Evolutionary conservation across 257 asterid species (phyloP).

Genomic region (Solanum sejunctum): DNA sequence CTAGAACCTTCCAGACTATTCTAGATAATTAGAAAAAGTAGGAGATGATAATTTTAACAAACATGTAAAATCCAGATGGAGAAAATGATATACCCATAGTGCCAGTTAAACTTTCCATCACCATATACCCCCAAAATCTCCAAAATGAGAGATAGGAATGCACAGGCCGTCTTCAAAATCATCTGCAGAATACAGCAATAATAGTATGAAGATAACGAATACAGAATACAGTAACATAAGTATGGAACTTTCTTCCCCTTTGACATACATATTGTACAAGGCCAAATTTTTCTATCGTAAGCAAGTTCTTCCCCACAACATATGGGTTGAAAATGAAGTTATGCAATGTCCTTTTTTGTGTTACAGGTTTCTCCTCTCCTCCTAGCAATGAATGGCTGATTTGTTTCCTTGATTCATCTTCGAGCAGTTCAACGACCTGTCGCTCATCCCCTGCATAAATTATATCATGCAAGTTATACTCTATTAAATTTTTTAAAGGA

Average conservation of each 20-base stretch:
- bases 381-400: conserved; percentile 54
- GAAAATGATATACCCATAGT: conserved; percentile 53
- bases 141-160: conserved; percentile 63
- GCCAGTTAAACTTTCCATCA: conserved; percentile 88
- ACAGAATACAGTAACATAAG: background rate
- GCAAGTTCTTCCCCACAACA: conserved; percentile 54
- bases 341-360: conserved; percentile 18
- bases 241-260: background rate
- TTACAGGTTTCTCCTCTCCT: conserved; percentile 16
- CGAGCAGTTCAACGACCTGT: conserved; percentile 49
- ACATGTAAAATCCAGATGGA: background rate
- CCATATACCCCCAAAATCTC: conserved; percentile 88
- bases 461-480: background rate
- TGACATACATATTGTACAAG: conserved; percentile 77
- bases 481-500: background rate
- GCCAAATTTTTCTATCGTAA: conserved; percentile 69
- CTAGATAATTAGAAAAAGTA: no score
- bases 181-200: conserved; percentile 27
- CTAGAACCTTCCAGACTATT: no score
- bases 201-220: background rate
- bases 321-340: conserved; percentile 57
- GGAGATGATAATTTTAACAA: no score
- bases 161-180: conserved; percentile 85
- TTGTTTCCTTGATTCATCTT: conserved; percentile 51
- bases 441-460: conserved; percentile 60